Evolutionary conservation across 2,329 filamentous ascomycete genomes (phyloP).

Genomic region (Aphanocladium album): DNA sequence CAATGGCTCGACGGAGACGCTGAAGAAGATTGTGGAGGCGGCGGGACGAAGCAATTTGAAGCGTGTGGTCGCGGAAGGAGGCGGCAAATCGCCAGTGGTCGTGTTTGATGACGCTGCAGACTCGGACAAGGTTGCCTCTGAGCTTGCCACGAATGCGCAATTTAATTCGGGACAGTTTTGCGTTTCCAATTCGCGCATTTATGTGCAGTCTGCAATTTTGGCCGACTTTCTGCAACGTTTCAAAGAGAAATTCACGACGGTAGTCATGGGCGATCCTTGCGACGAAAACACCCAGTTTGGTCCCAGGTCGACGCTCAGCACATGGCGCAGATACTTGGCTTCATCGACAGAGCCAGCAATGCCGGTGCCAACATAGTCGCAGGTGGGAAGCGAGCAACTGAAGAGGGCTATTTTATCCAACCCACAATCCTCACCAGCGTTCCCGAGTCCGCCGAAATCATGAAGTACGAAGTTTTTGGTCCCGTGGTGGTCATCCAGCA

Average conservation of each 20-base stretch:
- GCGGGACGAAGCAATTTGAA: conserved; percentile 53
- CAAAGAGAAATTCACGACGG: conserved; percentile 48
- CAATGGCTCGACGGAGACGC: conserved; percentile 64
- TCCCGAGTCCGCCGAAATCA: conserved; percentile 21
- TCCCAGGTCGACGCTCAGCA: conserved; percentile 54
- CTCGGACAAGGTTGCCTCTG: conserved; percentile 56
- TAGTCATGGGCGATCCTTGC: conserved; percentile 26
- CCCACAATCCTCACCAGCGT: conserved; percentile 27
- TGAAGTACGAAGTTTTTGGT: conserved; percentile 27
- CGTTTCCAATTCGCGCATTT: conserved; percentile 51
- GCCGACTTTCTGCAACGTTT: conserved; percentile 57
- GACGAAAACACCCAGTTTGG: conserved; percentile 28
- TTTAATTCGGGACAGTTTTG: conserved; percentile 57
- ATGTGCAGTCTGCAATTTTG: conserved; percentile 52
- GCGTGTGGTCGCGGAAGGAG: conserved; percentile 55
- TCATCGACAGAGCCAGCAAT: conserved; percentile 36
- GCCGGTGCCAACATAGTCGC: conserved; percentile 17
- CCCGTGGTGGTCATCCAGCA: conserved; percentile 24
- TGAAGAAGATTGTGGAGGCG: conserved; percentile 62
- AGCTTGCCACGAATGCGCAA: conserved; percentile 33
- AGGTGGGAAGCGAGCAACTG: conserved; percentile 13
- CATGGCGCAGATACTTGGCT: conserved; percentile 57
- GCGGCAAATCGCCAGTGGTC: conserved; percentile 55
- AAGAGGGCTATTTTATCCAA: conserved; percentile 24
- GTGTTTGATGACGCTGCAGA: conserved; percentile 55